Conservation (phyloP, 2,329 filamentous ascomycete species). For the Phaeosphaeriaceae sp. region DNA sequence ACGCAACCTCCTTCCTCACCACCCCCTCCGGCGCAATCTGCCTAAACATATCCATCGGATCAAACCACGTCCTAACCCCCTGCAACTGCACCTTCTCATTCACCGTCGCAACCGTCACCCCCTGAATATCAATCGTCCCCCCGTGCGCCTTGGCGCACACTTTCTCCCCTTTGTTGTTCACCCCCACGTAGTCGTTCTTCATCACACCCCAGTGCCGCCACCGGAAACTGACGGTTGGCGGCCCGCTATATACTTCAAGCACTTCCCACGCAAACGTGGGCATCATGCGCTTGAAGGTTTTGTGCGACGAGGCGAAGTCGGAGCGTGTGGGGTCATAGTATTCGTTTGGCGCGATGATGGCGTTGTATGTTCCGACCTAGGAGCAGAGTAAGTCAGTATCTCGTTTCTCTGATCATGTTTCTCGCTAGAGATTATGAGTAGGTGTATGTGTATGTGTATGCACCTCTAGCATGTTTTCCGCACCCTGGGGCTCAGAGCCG, state of each 20-base stretch:
- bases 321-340: constrained; percentile 68
- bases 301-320: constrained; percentile 69
- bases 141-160: constrained; percentile 67
- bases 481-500: constrained; percentile 62
- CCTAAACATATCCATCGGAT: constrained; percentile 70
- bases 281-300: constrained; percentile 77
- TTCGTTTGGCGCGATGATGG: constrained; percentile 67
- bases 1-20: constrained; percentile 51
- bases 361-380: constrained; percentile 70
- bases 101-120: constrained; percentile 66
- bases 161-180: constrained; percentile 68
- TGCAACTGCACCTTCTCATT: constrained; percentile 66
- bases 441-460: no score
- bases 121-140: constrained; percentile 67
- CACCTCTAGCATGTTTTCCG: constrained; percentile 66
- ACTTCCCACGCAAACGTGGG: constrained; percentile 75
- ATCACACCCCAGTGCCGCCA: constrained; percentile 74
- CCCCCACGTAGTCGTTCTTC: constrained; percentile 69
- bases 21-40: constrained; percentile 64
- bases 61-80: constrained; percentile 68
- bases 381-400: no score
- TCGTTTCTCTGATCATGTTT: no score
- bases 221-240: constrained; percentile 65
- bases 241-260: constrained; percentile 69
- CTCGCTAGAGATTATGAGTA: no score